Base-by-base conservation (phyloP, 768 basidiomycete species). In the Tulasnella sp. region DNA sequence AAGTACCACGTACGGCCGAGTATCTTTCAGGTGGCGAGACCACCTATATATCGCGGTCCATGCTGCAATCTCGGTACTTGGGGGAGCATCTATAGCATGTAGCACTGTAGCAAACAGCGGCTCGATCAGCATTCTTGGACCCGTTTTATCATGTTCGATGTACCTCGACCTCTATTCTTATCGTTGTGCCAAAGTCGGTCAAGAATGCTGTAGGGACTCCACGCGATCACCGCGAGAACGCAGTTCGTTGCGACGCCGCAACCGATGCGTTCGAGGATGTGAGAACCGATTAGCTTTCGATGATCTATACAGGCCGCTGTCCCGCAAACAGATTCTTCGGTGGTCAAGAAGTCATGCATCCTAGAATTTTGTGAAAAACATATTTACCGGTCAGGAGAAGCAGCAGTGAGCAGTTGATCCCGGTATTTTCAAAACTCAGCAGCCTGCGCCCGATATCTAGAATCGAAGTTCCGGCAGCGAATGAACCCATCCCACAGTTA, bases 331-430 rank as follows among this genome's bases (percentile, higher is more conserved):
- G 32, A 15, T 10, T 53, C 13, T 32, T 9, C 15, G 9, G 10
- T 32, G 23, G 13, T 38, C 51, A 53, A 9, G 13, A 42, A 76
- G 75, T 0, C 84, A 83, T 70, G 84, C 78, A 80, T 82, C 85
- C 64, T 83, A 86, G 7, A 88, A 89, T 68, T 78, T 87, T 66
- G 82, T 80, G 71, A 91, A 91, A 86, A 90, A 93, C 65, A 85
- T 75, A 15, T 84, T 82, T 64, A 86, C 79, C 70, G 88, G 90
- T 75, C 88, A 93, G 15, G 90, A 89, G 75, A 86, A 93, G 76
- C 88, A 89, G 8, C 84, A 83, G 89, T 92, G 11, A 0, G 21
- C 5, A 5, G 10, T 17, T 26, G 30, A 45, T 11, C 13, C 13
- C 42, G 19, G 13, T 13, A 30, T 30, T n/a, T n/a, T n/a, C n/a